phyloP scores from a whole-genome alignment of 2,329 filamentous ascomycete genomes.

The Fusarium hostae region DNA sequence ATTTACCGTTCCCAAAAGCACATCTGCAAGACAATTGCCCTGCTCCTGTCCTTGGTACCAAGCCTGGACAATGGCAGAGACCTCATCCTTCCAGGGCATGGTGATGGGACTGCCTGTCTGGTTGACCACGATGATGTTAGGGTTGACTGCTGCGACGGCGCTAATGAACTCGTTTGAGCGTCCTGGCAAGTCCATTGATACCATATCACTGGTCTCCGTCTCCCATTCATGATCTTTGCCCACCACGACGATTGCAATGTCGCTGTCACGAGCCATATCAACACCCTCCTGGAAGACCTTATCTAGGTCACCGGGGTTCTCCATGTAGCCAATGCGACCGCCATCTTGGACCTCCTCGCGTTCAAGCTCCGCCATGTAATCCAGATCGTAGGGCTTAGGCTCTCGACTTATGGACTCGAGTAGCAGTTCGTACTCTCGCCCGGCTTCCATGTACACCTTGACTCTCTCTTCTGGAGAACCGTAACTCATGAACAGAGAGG shows the following conservation, averaged over 20 bases:
- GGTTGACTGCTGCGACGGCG: background rate
- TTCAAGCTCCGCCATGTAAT: slow-evolving; percentile 22
- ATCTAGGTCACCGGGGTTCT: slow-evolving; percentile 23
- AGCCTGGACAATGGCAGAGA: background rate
- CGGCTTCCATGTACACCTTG: slow-evolving; percentile 24
- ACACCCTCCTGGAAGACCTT: slow-evolving; percentile 9
- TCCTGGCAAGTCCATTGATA: background rate
- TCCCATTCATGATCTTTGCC: background rate
- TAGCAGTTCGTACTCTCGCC: slow-evolving; percentile 9
- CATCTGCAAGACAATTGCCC: background rate
- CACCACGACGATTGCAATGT: background rate
- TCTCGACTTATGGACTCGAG: slow-evolving; percentile 25
- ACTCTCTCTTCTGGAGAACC: slow-evolving; percentile 22
- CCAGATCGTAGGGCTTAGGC: slow-evolving; percentile 24
- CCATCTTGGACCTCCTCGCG: slow-evolving; percentile 31
- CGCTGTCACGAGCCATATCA: background rate
- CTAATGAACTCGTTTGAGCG: background rate
- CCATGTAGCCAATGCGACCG: slow-evolving; percentile 26
- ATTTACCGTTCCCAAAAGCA: background rate
- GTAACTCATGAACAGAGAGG: slow-evolving; percentile 31
- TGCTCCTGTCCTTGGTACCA: background rate
- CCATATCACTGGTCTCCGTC: background rate
- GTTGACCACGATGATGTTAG: background rate
- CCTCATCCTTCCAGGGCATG: background rate
- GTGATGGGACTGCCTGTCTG: background rate